Evolutionary conservation across 2,329 filamentous ascomycete species (phyloP), one percentile per base, ranked within the genome.

Genomic region (Stagonosporopsis vannaccii): DNA sequence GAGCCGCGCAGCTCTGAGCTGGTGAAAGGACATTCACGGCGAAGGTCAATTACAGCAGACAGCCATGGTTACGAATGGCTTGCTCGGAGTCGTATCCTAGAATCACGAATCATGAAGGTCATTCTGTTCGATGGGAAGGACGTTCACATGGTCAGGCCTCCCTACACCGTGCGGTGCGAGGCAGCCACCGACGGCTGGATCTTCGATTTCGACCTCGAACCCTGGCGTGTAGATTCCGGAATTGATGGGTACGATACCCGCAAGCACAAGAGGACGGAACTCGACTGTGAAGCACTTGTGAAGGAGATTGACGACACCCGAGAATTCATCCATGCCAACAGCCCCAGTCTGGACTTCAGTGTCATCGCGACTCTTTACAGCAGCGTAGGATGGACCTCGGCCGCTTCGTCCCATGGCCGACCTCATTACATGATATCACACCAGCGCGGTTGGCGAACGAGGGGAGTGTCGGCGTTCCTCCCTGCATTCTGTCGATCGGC

Each of bases 31-130:
- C 8, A 28, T 23, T 35, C 39, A 12, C n/a, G 7, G 4, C 7
- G 39, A 8, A 51, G 36, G 12, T 26, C 55, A 1, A 37, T 33
- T 0, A 25, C 37, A 6, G 33, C 30, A 0, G 42, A 56, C 6
- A 54, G 58, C 0, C 65, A 66, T n/a, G 11, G 47, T 11, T 60
- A 60, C 7, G 65, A 70, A 22, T 70, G 62, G 61, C 44, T 68
- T 0, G 53, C 53, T 0, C 41, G 41, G 4, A 60, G 64, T 1
- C 2, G 6, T 4, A 62, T 70, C 32, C 52, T 33, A 4, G 36
- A 55, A 11, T 45, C 42, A 2, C 20, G 20, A 1, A 41, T 68
- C 17, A 49, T 4, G 0, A 33, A 41, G 0, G 48, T 67, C 3
- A 56, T 59, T 41, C 67, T 66, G 0, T 70, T 28, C 2, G 67